Conservation (phyloP, 768 basidiomycete genomes). For the Leccinum imitatum region DNA sequence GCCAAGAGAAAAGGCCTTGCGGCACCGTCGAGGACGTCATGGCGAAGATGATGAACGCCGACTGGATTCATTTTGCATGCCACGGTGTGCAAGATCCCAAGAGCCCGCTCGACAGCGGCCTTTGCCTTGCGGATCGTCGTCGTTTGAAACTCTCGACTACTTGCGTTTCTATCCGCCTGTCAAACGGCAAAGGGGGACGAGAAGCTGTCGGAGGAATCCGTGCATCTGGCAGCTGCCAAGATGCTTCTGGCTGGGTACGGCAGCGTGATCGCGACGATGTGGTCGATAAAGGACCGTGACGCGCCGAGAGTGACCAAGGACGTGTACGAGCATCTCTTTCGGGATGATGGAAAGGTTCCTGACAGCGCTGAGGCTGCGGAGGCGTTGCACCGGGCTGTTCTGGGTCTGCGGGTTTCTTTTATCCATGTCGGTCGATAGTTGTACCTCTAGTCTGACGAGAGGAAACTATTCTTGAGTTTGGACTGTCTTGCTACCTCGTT, state of each 20-base stretch:
- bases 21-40: not conserved
- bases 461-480: too few relatives aligned
- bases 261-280: not conserved
- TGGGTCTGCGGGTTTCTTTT: not conserved
- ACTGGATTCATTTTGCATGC: not conserved
- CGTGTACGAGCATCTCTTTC: not conserved
- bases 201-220: not conserved
- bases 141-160: not conserved
- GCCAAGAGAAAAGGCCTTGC: too few relatives aligned
- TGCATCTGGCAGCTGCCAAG: not conserved
- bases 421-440: not conserved
- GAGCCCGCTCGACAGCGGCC: not conserved
- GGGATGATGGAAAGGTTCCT: not conserved
- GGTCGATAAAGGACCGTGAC: not conserved
- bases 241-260: not conserved
- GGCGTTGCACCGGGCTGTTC: not conserved
- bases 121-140: not conserved
- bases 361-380: not conserved
- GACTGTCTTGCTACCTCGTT: conserved; percentile 4
- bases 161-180: not conserved
- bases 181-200: not conserved
- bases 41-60: not conserved
- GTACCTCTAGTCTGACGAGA: too few relatives aligned
- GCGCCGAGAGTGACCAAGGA: not conserved
- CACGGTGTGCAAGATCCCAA: not conserved